These are phyloP conservation scores for Cryptococcus amylolentus DNA, from an alignment of 1,284 basidiomycete genomes.

Conservation along the genomic window DNA sequence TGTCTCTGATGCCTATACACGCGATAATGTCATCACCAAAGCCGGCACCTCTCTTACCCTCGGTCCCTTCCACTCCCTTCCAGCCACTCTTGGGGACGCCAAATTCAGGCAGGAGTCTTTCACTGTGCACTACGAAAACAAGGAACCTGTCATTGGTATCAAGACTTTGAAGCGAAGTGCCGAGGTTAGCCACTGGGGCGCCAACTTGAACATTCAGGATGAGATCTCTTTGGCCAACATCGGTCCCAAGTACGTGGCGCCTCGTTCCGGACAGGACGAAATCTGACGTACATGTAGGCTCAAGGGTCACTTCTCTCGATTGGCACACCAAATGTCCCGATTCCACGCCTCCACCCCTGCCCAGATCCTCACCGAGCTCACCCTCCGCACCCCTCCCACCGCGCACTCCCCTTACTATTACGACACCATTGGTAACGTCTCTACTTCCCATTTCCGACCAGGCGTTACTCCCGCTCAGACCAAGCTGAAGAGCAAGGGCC, in stretches of 20 bases:
- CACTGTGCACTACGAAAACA: constrained; percentile 74
- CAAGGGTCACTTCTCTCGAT: constrained; percentile 92
- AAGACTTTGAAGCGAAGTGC: constrained; percentile 68
- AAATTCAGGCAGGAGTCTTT: constrained; percentile 63
- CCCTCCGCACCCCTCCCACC: constrained; percentile 73
- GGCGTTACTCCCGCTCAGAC: constrained; percentile 34
- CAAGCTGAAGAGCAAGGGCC: constrained; percentile 34
- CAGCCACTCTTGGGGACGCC: constrained; percentile 54
- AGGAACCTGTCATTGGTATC: constrained; percentile 73
- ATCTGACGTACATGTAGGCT: constrained; percentile 56
- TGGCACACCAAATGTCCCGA: constrained; percentile 76
- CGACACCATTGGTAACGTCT: constrained; percentile 93
- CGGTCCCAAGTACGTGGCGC: constrained; percentile 70
- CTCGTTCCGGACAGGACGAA: neutral
- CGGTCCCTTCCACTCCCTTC: constrained; percentile 76
- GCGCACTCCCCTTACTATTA: constrained; percentile 80
- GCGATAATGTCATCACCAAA: constrained; percentile 57
- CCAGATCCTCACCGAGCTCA: constrained; percentile 64
- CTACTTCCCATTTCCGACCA: constrained; percentile 79
- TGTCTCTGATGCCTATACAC: constrained; percentile 39
- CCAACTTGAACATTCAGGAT: constrained; percentile 90
- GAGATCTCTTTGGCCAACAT: constrained; percentile 78
- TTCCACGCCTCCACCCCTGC: constrained; percentile 62
- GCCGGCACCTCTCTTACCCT: constrained; percentile 78
- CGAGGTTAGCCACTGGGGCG: constrained; percentile 96